Conservation (phyloP, 1,284 basidiomycete species). For the Ganoderma meredithae region DNA sequence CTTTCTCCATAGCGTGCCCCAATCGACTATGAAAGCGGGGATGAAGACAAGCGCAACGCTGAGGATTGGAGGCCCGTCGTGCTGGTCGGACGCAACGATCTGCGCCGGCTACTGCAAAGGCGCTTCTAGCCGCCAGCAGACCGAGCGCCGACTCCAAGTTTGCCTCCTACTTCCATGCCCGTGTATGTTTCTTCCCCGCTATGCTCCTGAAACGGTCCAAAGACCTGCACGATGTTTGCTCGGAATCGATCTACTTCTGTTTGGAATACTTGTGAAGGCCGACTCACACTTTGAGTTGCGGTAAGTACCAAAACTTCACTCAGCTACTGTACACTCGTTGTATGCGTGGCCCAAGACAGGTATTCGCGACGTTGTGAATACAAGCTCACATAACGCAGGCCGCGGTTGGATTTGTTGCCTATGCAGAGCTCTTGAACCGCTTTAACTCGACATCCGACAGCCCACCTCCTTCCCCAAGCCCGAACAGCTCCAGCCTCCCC, state of each 20-base stretch:
- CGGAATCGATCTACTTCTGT: neutral
- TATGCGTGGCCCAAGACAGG: neutral
- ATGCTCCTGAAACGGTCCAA: neutral
- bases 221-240: too few relatives aligned
- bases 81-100: too few relatives aligned
- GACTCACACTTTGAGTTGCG: neutral
- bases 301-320: neutral
- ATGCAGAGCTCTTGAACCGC: slow-evolving; percentile 13
- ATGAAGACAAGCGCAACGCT: too few relatives aligned
- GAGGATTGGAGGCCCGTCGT: too few relatives aligned
- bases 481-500: slow-evolving; percentile 23
- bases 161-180: neutral
- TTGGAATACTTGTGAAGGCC: neutral
- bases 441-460: slow-evolving; percentile 14
- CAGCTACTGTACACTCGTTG: neutral
- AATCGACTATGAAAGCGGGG: too few relatives aligned
- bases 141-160: too few relatives aligned
- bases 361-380: neutral
- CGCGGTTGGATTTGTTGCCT: neutral
- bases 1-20: too few relatives aligned
- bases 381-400: neutral
- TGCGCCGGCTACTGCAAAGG: too few relatives aligned
- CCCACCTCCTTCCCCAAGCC: slow-evolving; percentile 16
- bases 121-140: too few relatives aligned
- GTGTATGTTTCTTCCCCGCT: neutral